Evolutionary conservation across 2,329 filamentous ascomycete genomes (phyloP), one percentile per base, ranked within the genome.

Genomic region (Ophiognomonia clavigignenti-juglandacearum): DNA sequence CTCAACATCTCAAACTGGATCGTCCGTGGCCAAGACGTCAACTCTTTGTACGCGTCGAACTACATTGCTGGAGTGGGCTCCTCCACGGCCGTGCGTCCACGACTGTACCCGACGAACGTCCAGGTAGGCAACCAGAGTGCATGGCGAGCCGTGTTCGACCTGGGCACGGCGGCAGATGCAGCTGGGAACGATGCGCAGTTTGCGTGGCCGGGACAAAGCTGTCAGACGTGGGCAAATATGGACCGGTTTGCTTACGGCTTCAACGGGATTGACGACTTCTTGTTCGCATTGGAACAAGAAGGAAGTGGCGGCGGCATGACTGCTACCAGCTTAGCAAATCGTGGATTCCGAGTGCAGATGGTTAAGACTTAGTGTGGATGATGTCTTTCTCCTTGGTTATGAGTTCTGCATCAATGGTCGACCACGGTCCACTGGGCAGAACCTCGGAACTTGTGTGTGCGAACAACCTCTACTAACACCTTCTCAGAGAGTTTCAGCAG

Each of bases 11-110:
- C 60, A 8, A 53, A 57, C 29, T 74, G 68, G 63, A 54, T 60
- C 13, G 61, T 71, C 31, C 66, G 66, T 9, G 69, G 66, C 3
- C 65, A 68, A 23, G 63, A 73, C 40, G 61, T 72, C 0, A 53
- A 70, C 0, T 50, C 55, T 45, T 64, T 68, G 41, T 66, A 68
- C 35, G 53, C 36, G 13, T 24, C 26, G n/a, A 19, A 18, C n/a
- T 11, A 19, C 6, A 16, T 38, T 27, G 29, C 39, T 4, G 20
- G 27, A 11, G 23, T 18, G 4, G 34, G 27, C 13, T 26, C 35
- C 6, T 26, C 8, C 3, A 14, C 19, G 20, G 31, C 45, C 22
- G 40, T 48, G 20, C 24, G 34, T 7, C 39, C 40, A 5, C 40
- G 46, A 9, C 6, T 48, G 35, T 48, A 48, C 19, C 46, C 46